These are phyloP conservation scores for Salix suchowensis DNA, from an alignment of 345 rosid species.

Conservation along the genomic window DNA sequence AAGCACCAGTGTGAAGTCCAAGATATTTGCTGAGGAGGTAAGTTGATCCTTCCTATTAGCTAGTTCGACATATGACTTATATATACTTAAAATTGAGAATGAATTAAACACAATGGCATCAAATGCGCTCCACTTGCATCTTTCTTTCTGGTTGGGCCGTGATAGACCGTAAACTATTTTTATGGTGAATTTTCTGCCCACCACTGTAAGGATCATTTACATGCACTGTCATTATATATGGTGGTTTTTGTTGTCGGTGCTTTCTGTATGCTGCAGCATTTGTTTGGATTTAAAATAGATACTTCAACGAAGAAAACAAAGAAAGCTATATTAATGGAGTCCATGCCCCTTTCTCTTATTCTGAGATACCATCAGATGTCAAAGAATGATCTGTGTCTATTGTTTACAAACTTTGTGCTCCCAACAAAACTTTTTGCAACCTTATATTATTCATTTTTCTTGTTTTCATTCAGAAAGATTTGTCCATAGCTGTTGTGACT, in stretches of 20 bases:
- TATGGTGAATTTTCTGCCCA: background rate
- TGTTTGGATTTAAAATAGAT: background rate
- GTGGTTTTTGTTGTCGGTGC: background rate
- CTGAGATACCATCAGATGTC: background rate
- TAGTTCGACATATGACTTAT: background rate
- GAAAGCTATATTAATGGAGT: background rate
- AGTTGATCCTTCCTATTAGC: background rate
- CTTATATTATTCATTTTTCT: background rate
- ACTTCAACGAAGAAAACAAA: background rate
- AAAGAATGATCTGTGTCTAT: background rate
- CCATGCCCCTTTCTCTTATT: background rate
- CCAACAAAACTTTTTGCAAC: background rate
- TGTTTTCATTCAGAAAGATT: too few relatives aligned
- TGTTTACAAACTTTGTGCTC: background rate
- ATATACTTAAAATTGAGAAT: background rate
- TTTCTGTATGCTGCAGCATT: background rate
- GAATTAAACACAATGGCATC: background rate
- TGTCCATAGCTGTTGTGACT: background rate
- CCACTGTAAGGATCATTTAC: background rate
- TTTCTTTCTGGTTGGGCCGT: background rate
- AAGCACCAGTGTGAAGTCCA: slow-evolving; percentile 61
- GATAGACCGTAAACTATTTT: background rate
- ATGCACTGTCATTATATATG: background rate
- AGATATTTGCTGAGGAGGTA: slow-evolving; percentile 62
- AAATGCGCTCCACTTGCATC: background rate